Conservation (phyloP, 306 rosid genomes). For the Rosa multiflora region DNA sequence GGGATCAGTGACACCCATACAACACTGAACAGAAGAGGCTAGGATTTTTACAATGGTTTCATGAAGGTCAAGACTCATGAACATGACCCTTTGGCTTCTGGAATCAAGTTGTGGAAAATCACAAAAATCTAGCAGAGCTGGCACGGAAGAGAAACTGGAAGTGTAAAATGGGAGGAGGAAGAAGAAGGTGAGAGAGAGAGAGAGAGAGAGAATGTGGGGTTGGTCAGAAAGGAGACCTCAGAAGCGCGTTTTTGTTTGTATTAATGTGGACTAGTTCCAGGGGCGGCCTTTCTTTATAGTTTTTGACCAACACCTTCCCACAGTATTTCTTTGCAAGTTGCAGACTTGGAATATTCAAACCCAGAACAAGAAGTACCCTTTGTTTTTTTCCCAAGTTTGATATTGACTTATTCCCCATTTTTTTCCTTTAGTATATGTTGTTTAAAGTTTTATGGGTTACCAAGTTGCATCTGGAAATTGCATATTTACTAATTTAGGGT, state of each 20-base stretch:
- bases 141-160: neutral
- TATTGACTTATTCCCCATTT: neutral
- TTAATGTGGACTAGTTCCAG: constrained; percentile 1
- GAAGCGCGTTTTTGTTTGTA: constrained; percentile 15
- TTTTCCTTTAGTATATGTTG: neutral
- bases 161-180: neutral
- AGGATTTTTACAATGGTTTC: neutral
- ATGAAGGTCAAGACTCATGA: neutral
- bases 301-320: neutral
- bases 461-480: neutral
- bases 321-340: neutral
- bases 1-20: constrained; percentile 9
- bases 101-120: neutral
- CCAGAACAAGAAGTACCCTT: neutral
- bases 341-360: constrained; percentile 11
- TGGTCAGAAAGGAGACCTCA: neutral
- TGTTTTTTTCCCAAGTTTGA: neutral
- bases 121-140: neutral
- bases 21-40: neutral
- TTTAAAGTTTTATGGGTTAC: neutral
- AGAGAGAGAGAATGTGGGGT: neutral
- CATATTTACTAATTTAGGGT: neutral
- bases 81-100: neutral
- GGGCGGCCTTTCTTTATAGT: neutral
- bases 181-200: neutral